These are phyloP conservation scores for Lepiota venenata DNA, from an alignment of 768 basidiomycete genomes.

Conservation along the genomic window DNA sequence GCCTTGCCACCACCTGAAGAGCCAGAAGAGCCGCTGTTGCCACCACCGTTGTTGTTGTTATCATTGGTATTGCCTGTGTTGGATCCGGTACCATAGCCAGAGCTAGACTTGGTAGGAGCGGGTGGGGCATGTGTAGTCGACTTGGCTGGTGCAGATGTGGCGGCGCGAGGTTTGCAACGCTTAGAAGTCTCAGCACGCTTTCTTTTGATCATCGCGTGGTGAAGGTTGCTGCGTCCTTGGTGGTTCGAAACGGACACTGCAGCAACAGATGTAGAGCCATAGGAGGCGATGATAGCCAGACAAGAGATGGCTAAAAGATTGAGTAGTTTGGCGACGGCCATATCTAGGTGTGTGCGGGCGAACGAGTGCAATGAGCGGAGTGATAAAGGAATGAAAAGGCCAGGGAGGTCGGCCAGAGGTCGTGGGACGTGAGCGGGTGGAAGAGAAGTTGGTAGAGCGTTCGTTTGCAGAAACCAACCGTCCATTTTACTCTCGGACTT, in stretches of 20 bases:
- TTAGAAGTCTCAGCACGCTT: constrained; percentile 40
- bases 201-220: constrained; percentile 46
- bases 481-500: constrained; percentile 4
- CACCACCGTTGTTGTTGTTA: constrained; percentile 2
- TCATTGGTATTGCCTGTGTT: constrained; percentile 11
- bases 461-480: not conserved
- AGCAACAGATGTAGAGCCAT: constrained; percentile 40
- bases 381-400: constrained; percentile 21
- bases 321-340: constrained; percentile 53
- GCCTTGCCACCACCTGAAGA: constrained; percentile 38
- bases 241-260: constrained; percentile 46
- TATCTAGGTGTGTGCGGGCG: constrained; percentile 6
- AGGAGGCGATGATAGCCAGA: constrained; percentile 52
- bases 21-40: not conserved
- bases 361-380: constrained; percentile 20
- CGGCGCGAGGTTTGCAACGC: constrained; percentile 57
- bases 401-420: constrained; percentile 20
- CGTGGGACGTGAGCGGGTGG: constrained; percentile 11
- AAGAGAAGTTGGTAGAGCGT: constrained; percentile 1
- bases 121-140: constrained; percentile 3
- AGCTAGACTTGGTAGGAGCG: constrained; percentile 8
- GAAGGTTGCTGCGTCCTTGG: constrained; percentile 41
- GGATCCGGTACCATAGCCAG: constrained; percentile 5
- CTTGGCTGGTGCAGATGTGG: constrained; percentile 23
- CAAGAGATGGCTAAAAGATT: constrained; percentile 57